These are phyloP conservation scores for Pichia cactophila DNA, from an alignment of 1,139 yeast genomes.

Conservation along the genomic window DNA sequence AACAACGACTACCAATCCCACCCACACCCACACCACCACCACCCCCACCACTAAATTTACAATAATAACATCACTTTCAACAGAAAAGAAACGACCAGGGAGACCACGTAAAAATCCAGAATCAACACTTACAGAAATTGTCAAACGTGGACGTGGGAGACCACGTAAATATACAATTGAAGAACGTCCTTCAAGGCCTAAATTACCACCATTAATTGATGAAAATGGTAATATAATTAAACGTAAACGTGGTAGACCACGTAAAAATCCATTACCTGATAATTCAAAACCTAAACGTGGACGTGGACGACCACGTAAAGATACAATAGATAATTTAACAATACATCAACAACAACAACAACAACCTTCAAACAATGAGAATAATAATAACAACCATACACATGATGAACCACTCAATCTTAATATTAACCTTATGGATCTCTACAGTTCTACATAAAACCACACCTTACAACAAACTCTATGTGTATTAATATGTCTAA, in stretches of 20 bases:
- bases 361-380: background rate
- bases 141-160: slow-evolving; percentile 13
- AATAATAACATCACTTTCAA: background rate
- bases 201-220: no score
- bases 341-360: no score
- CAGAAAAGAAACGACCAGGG: slow-evolving; percentile 3
- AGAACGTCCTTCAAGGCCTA: no score
- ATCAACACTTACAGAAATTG: background rate
- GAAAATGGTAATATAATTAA: background rate
- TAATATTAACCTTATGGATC: background rate
- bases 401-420: background rate
- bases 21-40: background rate
- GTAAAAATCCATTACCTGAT: slow-evolving; percentile 7
- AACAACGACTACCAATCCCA: background rate
- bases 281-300: slow-evolving; percentile 6
- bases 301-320: slow-evolving; percentile 12
- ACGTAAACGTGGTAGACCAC: slow-evolving; percentile 13
- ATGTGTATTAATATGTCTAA: no score
- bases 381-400: no score
- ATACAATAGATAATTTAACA: no score
- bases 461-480: no score
- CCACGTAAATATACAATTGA: slow-evolving; percentile 9
- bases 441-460: background rate
- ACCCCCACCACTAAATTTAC: background rate
- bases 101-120: slow-evolving; percentile 3